Evolutionary conservation across 2,329 filamentous ascomycete species (phyloP).

Genomic region (Colletotrichum orchidophilum): DNA sequence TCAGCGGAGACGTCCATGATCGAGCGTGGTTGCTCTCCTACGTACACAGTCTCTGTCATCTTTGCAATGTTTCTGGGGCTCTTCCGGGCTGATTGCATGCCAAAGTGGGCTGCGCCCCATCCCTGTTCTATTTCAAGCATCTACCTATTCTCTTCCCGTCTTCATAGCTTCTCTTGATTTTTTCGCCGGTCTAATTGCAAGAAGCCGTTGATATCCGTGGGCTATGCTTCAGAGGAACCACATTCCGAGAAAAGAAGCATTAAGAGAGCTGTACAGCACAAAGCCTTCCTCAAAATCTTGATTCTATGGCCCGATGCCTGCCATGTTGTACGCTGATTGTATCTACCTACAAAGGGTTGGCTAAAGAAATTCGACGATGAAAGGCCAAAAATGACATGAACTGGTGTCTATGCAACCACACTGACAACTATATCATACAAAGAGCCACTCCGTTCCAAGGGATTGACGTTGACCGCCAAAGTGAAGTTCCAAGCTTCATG

Average conservation of each 20-base stretch:
- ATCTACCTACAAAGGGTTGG: neutral
- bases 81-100: slow-evolving; percentile 17
- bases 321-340: neutral
- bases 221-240: neutral
- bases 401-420: neutral
- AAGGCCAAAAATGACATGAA: neutral
- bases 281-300: neutral
- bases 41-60: neutral
- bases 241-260: neutral
- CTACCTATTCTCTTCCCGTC: neutral
- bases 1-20: slow-evolving; percentile 35
- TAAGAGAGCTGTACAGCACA: neutral
- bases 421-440: neutral
- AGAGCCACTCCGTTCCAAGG: neutral
- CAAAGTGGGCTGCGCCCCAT: slow-evolving; percentile 11
- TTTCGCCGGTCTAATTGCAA: neutral
- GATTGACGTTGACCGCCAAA: neutral
- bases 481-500: neutral
- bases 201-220: neutral
- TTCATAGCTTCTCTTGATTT: neutral
- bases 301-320: neutral
- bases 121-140: slow-evolving; percentile 23
- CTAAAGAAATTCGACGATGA: neutral
- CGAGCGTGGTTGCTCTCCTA: neutral
- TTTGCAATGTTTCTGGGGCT: neutral